phyloP scores from a whole-genome alignment of 768 basidiomycete genomes.

The Candolleomyces aberdarensis region DNA sequence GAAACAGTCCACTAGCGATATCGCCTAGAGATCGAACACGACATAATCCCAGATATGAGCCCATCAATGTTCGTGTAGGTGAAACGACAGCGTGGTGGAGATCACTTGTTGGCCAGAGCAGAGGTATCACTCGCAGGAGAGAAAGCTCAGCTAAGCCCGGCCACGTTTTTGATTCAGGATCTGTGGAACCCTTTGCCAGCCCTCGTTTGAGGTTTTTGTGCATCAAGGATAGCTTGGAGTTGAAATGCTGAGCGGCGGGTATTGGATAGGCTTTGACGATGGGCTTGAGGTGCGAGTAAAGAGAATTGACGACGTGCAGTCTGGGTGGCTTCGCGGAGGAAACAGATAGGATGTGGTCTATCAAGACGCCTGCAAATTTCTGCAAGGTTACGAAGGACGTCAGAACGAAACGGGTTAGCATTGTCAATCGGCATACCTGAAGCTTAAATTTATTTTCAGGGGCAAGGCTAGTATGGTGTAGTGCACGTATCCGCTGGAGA shows the following conservation, averaged over 20 bases:
- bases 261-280: conserved; percentile 82
- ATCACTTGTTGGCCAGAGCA: conserved; percentile 92
- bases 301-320: conserved; percentile 55
- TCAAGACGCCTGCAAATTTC: conserved; percentile 71
- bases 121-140: conserved; percentile 76
- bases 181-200: conserved; percentile 63
- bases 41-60: conserved; percentile 83
- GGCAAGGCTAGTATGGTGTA: conserved; percentile 91
- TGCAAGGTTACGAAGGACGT: conserved; percentile 25
- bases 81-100: conserved; percentile 87
- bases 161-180: conserved; percentile 74
- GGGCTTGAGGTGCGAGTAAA: conserved; percentile 76
- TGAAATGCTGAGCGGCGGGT: conserved; percentile 73
- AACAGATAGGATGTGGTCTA: conserved; percentile 85
- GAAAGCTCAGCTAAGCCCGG: conserved; percentile 81
- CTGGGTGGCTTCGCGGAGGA: conserved; percentile 61
- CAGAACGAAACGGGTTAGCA: not conserved
- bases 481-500: conserved; percentile 83
- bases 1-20: conserved; percentile 81
- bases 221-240: conserved; percentile 83
- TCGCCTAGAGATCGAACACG: conserved; percentile 75
- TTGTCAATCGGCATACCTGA: conserved; percentile 52
- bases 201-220: conserved; percentile 91
- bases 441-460: conserved; percentile 90
- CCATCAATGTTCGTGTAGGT: conserved; percentile 84